Evolutionary conservation across 164 flowering plant genomes (phyloP).

Genomic region (Sextonia rubra): DNA sequence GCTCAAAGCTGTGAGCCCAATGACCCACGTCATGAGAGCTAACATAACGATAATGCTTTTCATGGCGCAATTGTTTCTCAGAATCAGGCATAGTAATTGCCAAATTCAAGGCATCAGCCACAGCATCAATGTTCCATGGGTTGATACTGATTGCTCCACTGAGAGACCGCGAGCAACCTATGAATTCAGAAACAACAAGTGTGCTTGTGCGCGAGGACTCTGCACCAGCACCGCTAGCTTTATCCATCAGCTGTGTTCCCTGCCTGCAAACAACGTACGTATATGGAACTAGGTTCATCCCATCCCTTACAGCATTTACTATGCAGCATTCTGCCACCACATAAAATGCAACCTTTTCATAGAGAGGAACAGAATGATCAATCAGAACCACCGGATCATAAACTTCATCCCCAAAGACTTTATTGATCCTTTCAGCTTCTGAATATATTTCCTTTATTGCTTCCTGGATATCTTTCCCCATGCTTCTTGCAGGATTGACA

Average conservation of each 20-base stretch:
- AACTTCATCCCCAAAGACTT: constrained; percentile 6
- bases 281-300: constrained; percentile 12
- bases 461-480: constrained; percentile 19
- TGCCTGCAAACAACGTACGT: constrained; percentile 6
- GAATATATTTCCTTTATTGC: constrained; percentile 9
- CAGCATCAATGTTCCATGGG: constrained; percentile 13
- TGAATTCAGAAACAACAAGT: constrained; percentile 11
- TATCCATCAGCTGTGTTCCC: not conserved
- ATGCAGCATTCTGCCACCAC: constrained; percentile 11
- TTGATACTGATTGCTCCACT: constrained; percentile 11
- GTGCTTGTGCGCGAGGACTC: not conserved
- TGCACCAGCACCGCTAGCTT: not conserved
- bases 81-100: not conserved
- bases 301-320: constrained; percentile 10
- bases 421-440: constrained; percentile 14
- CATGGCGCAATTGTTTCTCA: constrained; percentile 14
- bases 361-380: constrained; percentile 3
- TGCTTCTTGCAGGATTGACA: constrained; percentile 19
- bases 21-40: constrained; percentile 10
- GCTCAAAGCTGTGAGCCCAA: constrained; percentile 9
- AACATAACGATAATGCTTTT: constrained; percentile 10
- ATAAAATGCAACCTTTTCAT: constrained; percentile 10
- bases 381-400: constrained; percentile 18
- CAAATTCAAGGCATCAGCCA: constrained; percentile 5
- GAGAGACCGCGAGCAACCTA: constrained; percentile 10